Evolutionary conservation across 805 yeast genomes (phyloP).

Genomic region (Starmerella vaccinii): DNA sequence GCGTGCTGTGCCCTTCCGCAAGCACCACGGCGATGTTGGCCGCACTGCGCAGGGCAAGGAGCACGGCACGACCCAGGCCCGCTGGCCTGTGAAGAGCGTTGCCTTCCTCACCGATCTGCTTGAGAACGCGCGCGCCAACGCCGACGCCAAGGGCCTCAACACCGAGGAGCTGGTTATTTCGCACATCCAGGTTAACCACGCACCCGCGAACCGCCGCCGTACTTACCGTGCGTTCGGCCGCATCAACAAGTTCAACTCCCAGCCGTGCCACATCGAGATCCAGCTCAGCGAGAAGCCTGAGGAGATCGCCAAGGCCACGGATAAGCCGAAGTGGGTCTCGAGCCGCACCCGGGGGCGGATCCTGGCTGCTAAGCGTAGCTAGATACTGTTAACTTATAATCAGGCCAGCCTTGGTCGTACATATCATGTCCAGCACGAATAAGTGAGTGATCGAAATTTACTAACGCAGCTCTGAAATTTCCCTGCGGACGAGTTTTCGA

Average conservation of each 20-base stretch:
- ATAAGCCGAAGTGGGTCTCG: slow-evolving; percentile 61
- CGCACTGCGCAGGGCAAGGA: slow-evolving; percentile 99
- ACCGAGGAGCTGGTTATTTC: slow-evolving; percentile 84
- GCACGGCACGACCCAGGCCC: slow-evolving; percentile 98
- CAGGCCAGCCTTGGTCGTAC: slow-evolving; percentile 2
- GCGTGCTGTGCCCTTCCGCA: slow-evolving; percentile 99
- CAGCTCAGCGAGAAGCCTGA: slow-evolving; percentile 92
- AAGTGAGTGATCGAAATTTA: neutral
- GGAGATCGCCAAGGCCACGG: slow-evolving; percentile 83
- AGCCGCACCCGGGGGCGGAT: slow-evolving; percentile 89
- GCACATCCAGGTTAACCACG: slow-evolving; percentile 99
- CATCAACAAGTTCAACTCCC: slow-evolving; percentile 97
- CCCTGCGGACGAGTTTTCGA: neutral
- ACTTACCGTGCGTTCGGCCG: slow-evolving; percentile 99
- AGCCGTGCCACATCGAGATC: slow-evolving; percentile 98
- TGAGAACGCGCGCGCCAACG: slow-evolving; percentile 97
- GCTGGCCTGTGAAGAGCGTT: slow-evolving; percentile 99
- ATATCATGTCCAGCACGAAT: slow-evolving; percentile 7
- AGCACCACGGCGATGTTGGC: slow-evolving; percentile 93
- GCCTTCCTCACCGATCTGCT: slow-evolving; percentile 88
- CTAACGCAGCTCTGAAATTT: too few species aligned
- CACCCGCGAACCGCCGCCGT: slow-evolving; percentile 99
- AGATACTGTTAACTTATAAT: slow-evolving; percentile 7
- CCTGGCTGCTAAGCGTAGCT: slow-evolving; percentile 66
- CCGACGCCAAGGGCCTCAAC: slow-evolving; percentile 98